Percentiles rank a stretch among this genome's conserved stretches.
Conservation (phyloP, 257 asterid species). For the Jasminum sambac region DNA sequence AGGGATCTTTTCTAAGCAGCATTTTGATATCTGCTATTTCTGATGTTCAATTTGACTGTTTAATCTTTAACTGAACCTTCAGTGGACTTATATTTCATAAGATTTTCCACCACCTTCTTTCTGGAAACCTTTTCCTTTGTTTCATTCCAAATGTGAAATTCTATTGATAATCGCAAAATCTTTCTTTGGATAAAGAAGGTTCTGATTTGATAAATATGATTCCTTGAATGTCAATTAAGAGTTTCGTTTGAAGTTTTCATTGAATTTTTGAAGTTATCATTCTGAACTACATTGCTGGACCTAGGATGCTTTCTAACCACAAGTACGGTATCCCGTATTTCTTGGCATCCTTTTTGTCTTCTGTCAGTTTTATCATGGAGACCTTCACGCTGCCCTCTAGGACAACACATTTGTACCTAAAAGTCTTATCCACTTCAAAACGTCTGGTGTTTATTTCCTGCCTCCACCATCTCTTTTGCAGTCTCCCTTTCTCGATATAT, state of each 20-base stretch:
- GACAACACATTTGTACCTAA: neutral
- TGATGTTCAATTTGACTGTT: neutral
- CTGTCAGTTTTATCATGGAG: neutral
- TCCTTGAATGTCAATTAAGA: neutral
- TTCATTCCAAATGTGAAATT: constrained; percentile 8
- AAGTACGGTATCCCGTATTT: too few species aligned
- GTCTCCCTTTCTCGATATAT: neutral
- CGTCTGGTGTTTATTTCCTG: too few species aligned
- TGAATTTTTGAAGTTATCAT: neutral
- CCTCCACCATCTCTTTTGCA: too few species aligned
- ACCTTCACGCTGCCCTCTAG: neutral
- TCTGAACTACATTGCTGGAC: neutral
- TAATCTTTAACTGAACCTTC: neutral
- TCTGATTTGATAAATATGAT: neutral
- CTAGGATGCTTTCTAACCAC: neutral
- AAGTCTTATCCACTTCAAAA: neutral
- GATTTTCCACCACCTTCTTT: neutral
- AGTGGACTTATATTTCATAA: neutral
- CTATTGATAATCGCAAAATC: neutral
- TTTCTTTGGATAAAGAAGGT: neutral
- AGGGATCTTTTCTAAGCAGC: constrained; percentile 5
- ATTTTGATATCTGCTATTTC: constrained; percentile 12
- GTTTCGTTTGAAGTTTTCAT: neutral
- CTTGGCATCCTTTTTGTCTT: too few species aligned
- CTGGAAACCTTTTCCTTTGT: constrained; percentile 13